These are phyloP conservation scores for Dipodascopsis tothii DNA, from an alignment of 805 yeast genomes.

Conservation along the genomic window DNA sequence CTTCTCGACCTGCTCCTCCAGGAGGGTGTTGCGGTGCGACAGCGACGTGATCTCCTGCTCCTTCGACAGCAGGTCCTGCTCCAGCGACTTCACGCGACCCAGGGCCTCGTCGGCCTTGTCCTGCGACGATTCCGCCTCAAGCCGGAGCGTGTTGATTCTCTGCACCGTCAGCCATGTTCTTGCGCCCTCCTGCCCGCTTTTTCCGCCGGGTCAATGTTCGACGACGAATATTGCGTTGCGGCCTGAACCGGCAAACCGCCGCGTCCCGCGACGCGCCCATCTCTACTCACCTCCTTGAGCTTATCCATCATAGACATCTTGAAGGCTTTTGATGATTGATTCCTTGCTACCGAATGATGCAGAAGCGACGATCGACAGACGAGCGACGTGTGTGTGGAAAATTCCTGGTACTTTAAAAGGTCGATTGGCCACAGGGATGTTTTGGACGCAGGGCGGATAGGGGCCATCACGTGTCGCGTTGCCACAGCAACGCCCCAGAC, in stretches of 20 bases:
- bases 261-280: background rate
- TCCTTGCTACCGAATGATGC: slow-evolving; percentile 1
- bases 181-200: background rate
- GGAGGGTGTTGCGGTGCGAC: slow-evolving; percentile 80
- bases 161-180: slow-evolving; percentile 26
- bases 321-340: background rate
- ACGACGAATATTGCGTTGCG: too few relatives aligned
- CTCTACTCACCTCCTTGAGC: slow-evolving; percentile 41
- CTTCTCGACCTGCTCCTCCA: slow-evolving; percentile 72
- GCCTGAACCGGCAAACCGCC: too few relatives aligned
- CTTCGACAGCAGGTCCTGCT: slow-evolving; percentile 84
- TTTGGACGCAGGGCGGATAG: too few relatives aligned
- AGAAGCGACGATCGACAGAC: too few relatives aligned
- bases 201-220: too few relatives aligned
- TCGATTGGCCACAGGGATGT: too few relatives aligned
- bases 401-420: too few relatives aligned
- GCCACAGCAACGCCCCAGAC: too few relatives aligned
- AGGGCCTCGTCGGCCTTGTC: slow-evolving; percentile 87
- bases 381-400: too few relatives aligned
- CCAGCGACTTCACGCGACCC: slow-evolving; percentile 75
- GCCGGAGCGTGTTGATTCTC: slow-evolving; percentile 83
- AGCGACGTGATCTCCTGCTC: slow-evolving; percentile 92
- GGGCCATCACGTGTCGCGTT: too few relatives aligned
- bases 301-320: slow-evolving; percentile 38
- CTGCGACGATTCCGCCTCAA: slow-evolving; percentile 96